Evolutionary conservation across 306 rosid species (phyloP).

Genomic region (Medicago arabica): DNA sequence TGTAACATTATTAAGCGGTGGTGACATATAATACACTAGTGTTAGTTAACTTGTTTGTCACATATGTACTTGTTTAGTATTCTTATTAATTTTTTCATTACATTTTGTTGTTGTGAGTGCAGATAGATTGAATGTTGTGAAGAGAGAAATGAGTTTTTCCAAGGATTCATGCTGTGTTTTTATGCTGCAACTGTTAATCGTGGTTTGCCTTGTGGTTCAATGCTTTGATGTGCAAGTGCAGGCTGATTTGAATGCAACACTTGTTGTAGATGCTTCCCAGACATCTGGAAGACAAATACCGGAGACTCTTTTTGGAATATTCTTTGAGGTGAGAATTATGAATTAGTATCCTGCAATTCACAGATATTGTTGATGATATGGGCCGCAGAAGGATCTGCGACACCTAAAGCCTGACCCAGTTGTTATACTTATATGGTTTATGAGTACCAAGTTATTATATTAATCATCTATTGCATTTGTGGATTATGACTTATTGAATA

Average conservation of each 20-base stretch:
- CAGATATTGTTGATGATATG: too few species aligned
- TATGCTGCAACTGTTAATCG: constrained; percentile 53
- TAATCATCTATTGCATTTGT: too few species aligned
- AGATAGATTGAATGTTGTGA: constrained; percentile 55
- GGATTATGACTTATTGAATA: too few species aligned
- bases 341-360: too few species aligned
- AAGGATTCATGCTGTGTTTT: constrained; percentile 48
- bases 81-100: constrained; percentile 26
- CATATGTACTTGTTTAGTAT: constrained; percentile 3
- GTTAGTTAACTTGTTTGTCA: constrained; percentile 24
- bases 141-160: constrained; percentile 57
- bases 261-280: constrained; percentile 71
- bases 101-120: constrained; percentile 46
- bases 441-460: not conserved
- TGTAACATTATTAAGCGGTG: constrained; percentile 41
- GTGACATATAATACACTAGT: constrained; percentile 6
- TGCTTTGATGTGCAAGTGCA: constrained; percentile 52
- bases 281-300: constrained; percentile 60
- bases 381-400: too few species aligned
- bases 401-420: too few species aligned
- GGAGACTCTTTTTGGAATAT: constrained; percentile 73
- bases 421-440: not conserved
- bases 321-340: constrained; percentile 70
- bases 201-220: constrained; percentile 45
- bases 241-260: constrained; percentile 49